Evolutionary conservation across 2,329 filamentous ascomycete genomes (phyloP).

Genomic region (Trichoderma brevicompactum): DNA sequence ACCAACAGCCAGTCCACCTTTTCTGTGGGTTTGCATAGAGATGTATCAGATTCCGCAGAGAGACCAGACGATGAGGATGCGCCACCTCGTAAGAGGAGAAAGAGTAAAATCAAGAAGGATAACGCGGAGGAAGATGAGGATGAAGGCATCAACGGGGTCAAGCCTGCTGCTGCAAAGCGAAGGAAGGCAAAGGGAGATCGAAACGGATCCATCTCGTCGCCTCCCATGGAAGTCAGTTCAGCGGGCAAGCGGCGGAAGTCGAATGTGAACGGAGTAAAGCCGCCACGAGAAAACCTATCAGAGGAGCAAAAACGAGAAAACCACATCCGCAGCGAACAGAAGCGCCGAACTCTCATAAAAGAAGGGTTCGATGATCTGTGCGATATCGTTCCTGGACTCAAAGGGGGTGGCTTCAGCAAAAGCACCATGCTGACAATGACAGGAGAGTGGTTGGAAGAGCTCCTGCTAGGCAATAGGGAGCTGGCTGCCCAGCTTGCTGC

Average conservation of each 20-base stretch:
- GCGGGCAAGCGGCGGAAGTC: slow-evolving; percentile 58
- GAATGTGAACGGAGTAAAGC: slow-evolving; percentile 48
- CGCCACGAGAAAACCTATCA: slow-evolving; percentile 70
- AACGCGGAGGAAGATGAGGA: slow-evolving; percentile 48
- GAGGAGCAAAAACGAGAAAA: slow-evolving; percentile 85
- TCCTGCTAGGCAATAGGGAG: slow-evolving; percentile 69
- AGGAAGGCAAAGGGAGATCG: slow-evolving; percentile 55
- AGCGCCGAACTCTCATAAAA: slow-evolving; percentile 79
- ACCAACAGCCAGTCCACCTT: slow-evolving; percentile 31
- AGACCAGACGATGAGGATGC: slow-evolving; percentile 46
- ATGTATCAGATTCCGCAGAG: slow-evolving; percentile 37
- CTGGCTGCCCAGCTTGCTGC: slow-evolving; percentile 58
- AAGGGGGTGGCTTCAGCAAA: slow-evolving; percentile 78
- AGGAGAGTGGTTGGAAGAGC: slow-evolving; percentile 75
- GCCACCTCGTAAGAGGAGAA: slow-evolving; percentile 57
- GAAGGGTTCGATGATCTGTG: slow-evolving; percentile 82
- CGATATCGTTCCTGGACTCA: slow-evolving; percentile 74
- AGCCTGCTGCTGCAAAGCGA: slow-evolving; percentile 48
- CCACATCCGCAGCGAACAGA: slow-evolving; percentile 86
- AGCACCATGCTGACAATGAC: slow-evolving; percentile 77
- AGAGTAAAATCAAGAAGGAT: slow-evolving; percentile 56
- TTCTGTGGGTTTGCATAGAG: slow-evolving; percentile 7
- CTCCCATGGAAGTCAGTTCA: slow-evolving; percentile 36
- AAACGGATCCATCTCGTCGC: slow-evolving; percentile 40
- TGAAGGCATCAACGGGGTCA: slow-evolving; percentile 40